Evolutionary conservation across 108 stramenopile genomes (phyloP).

Genomic region (Cyclotella baltica): DNA sequence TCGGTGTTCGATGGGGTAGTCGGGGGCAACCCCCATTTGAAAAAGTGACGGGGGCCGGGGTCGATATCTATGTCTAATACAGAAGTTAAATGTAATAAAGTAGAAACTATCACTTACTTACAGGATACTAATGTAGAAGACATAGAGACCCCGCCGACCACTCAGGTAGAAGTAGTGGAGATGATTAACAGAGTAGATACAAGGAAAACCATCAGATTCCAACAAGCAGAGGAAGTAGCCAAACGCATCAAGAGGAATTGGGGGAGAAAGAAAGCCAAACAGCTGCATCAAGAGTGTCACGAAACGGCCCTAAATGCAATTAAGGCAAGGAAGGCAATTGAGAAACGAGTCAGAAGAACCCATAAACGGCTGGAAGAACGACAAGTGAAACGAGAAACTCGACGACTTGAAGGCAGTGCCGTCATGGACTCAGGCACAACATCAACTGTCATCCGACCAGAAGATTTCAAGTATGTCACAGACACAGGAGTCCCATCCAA

Average conservation of each 20-base stretch:
- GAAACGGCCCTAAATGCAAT: not conserved
- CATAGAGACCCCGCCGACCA: not conserved
- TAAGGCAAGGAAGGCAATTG: not conserved
- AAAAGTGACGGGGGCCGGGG: constrained; percentile 12
- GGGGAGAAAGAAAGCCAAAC: not conserved
- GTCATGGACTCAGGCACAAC: constrained; percentile 1
- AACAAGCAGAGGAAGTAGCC: not conserved
- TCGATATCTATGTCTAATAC: not conserved
- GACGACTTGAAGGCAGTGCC: not conserved
- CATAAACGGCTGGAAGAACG: not conserved
- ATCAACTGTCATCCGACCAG: not conserved
- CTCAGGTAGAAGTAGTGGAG: constrained; percentile 4
- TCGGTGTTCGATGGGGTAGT: not conserved
- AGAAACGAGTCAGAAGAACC: not conserved
- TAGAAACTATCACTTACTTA: not conserved
- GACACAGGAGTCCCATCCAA: not conserved
- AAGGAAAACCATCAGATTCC: not conserved
- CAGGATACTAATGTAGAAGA: not conserved
- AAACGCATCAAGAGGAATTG: not conserved
- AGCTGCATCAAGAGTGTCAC: not conserved
- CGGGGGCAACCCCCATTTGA: not conserved
- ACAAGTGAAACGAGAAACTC: not conserved
- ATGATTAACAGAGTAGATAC: not conserved
- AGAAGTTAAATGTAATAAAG: not conserved
- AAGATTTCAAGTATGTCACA: not conserved